A percentile compares a stretch with the other conserved stretches of the same genome.
Evolutionary conservation across 108 stramenopile species (phyloP).

Genomic region (Cyclotella sp.): DNA sequence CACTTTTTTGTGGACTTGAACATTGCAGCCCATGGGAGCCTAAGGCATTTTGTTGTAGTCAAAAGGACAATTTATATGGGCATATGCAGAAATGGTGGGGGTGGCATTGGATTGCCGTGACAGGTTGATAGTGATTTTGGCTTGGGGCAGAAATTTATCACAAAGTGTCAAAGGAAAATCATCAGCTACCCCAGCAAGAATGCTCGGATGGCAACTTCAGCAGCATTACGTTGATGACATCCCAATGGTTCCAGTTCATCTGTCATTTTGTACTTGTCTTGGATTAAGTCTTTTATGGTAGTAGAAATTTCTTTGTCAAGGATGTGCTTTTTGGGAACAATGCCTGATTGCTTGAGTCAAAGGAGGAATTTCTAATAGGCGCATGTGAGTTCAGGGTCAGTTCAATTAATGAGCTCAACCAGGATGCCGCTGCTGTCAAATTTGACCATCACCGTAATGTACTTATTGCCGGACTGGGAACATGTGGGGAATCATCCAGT

Average conservation of each 20-base stretch:
- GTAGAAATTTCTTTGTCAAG: neutral
- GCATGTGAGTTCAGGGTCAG: neutral
- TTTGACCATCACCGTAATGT: neutral
- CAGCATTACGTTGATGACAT: neutral
- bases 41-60: neutral
- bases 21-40: neutral
- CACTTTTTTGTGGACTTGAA: neutral
- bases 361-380: neutral
- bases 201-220: constrained; percentile 4
- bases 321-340: neutral
- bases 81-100: neutral
- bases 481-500: neutral
- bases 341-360: neutral
- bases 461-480: too few species aligned
- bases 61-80: neutral
- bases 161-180: neutral
- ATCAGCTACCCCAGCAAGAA: neutral
- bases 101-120: too few species aligned
- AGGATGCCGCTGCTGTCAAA: neutral
- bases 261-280: neutral
- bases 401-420: neutral
- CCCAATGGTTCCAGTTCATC: neutral
- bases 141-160: neutral
- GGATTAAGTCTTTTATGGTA: neutral
- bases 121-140: too few species aligned